phyloP scores from a whole-genome alignment of 2,329 filamentous ascomycete genomes.

The Clathrospora elynae region DNA sequence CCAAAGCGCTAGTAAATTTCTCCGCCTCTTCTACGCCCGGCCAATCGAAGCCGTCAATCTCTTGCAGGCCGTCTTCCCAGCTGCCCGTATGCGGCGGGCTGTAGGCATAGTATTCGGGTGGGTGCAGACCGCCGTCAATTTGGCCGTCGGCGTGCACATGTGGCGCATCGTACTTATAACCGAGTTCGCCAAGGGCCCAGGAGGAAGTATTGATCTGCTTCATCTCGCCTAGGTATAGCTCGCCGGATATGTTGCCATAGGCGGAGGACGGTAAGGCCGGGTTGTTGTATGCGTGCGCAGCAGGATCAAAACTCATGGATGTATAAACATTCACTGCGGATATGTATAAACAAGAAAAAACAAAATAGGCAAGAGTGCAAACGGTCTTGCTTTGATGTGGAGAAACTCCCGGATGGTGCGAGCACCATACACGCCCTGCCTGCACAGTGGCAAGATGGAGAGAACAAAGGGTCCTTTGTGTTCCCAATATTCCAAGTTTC shows the following conservation, averaged over 20 bases:
- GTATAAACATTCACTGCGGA: background rate
- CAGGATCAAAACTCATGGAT: background rate
- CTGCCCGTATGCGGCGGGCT: background rate
- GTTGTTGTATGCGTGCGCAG: no score
- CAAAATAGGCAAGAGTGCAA: slow-evolving; percentile 13
- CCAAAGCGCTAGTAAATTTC: background rate
- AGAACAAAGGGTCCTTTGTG: background rate
- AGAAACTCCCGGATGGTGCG: background rate
- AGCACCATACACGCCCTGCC: background rate
- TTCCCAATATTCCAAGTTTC: no score
- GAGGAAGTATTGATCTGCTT: background rate
- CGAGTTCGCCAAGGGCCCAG: slow-evolving; percentile 9
- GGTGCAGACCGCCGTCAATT: slow-evolving; percentile 8
- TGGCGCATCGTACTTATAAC: slow-evolving; percentile 3
- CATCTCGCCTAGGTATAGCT: background rate
- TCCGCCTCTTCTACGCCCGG: background rate
- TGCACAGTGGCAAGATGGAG: no score
- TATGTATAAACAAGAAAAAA: background rate
- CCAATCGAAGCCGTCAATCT: slow-evolving; percentile 38
- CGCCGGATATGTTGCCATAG: background rate
- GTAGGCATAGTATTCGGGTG: slow-evolving; percentile 18
- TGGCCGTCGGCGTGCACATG: slow-evolving; percentile 7
- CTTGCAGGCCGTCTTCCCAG: slow-evolving; percentile 29
- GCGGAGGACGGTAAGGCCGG: background rate
- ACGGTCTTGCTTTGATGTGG: slow-evolving; percentile 6